Percentiles rank a stretch among this genome's conserved stretches.
Evolutionary conservation across 257 asterid species (phyloP).

Genomic region (Nicotiana undulata): DNA sequence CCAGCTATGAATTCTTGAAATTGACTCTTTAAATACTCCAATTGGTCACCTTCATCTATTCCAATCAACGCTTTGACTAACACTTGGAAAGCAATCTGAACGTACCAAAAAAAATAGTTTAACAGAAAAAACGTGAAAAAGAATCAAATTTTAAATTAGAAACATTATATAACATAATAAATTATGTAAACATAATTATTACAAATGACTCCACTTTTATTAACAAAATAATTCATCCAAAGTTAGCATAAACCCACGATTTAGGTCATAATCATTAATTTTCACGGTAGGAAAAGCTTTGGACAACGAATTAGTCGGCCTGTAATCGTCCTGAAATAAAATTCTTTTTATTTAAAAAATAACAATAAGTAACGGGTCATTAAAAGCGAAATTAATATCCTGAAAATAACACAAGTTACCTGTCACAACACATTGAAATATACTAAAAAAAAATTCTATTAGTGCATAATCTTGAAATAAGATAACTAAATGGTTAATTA

Average conservation of each 20-base stretch:
- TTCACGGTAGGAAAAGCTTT: conserved; percentile 1
- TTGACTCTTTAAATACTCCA: conserved; percentile 58
- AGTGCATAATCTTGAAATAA: too few species aligned
- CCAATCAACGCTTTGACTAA: conserved; percentile 76
- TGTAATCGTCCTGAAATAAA: neutral
- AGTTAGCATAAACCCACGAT: conserved; percentile 31
- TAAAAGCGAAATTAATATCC: too few species aligned
- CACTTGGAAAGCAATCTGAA: conserved; percentile 79
- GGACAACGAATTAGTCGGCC: neutral
- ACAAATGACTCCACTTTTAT: conserved; percentile 16
- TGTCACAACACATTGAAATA: too few species aligned
- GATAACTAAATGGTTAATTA: too few species aligned
- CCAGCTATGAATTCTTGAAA: conserved; percentile 94
- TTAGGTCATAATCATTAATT: conserved; percentile 12
- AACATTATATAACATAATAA: conserved; percentile 5
- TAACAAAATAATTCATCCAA: conserved; percentile 35
- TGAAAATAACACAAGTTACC: too few species aligned
- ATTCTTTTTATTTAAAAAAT: too few species aligned
- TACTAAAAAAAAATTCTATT: too few species aligned
- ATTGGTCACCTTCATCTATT: conserved; percentile 55
- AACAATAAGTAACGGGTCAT: neutral
- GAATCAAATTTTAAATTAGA: conserved; percentile 3
- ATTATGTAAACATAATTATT: conserved; percentile 36
- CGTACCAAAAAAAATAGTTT: neutral
- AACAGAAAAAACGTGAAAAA: neutral